Conservation (phyloP, 2,329 filamentous ascomycete species). For the Myriosclerotinia duriaeana region DNA sequence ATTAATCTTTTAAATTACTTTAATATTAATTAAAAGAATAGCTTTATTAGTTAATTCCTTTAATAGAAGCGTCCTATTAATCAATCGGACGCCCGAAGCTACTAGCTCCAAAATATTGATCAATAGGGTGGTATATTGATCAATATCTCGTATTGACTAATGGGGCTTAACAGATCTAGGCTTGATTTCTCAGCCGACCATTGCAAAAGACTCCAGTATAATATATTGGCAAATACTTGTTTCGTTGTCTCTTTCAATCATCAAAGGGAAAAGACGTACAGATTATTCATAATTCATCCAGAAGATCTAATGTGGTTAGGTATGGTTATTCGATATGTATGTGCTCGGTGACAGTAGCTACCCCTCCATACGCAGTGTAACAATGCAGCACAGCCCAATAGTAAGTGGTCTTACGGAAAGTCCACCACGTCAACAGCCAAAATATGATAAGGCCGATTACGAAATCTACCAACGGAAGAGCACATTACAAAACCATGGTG, state of each 20-base stretch:
- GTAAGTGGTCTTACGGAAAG: background rate
- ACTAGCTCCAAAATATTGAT: no score
- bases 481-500: background rate
- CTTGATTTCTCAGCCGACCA: constrained; percentile 1
- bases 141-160: no score
- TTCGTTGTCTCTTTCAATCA: constrained; percentile 5
- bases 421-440: background rate
- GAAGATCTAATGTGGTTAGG: background rate
- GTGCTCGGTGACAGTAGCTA: background rate
- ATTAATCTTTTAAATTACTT: no score
- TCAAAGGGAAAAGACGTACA: no score
- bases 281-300: background rate
- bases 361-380: background rate
- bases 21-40: no score
- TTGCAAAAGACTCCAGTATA: constrained; percentile 1
- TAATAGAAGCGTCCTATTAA: no score
- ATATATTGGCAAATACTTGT: background rate
- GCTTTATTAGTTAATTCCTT: no score
- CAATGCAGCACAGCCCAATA: constrained; percentile 9
- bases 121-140: no score
- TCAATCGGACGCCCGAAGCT: no score
- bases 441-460: constrained; percentile 1
- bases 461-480: background rate
- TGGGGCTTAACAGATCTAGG: no score
- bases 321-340: background rate